Evolutionary conservation across 148 eudicot species (phyloP), one percentile per base, ranked within the genome.

Genomic region (Mesembryanthemum crystallinum): DNA sequence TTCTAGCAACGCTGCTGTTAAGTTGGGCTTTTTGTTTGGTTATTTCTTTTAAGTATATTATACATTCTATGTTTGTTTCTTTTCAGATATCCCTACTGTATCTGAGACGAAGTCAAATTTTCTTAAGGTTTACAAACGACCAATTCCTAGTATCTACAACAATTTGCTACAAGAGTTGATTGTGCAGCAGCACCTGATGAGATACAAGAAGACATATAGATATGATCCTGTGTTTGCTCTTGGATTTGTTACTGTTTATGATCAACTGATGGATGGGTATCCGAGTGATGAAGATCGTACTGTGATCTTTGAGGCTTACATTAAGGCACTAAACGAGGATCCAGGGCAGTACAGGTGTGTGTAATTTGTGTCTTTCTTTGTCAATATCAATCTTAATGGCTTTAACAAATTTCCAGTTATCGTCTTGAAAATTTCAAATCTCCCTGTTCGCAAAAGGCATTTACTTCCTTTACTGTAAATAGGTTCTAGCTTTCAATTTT

Each of bases 181-280:
- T 54, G 97, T 95, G 72, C 99, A 95, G 66, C 99, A 92, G 45
- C 99, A 95, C 82, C 74, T 95, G 55, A 87, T 87, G 90, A 89
- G 88, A 83, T 95, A 92, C 87, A 92, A 95, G 82, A 90, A 33
- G 82, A 83, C 92, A 5, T 88, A 87, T 75, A 82, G 81, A 21
- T 95, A 95, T 72, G 97, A 92, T 83, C 89, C 99, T 33, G 92
- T 95, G 47, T 95, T 92, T 83, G 99, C 99, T 33, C 97, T 95
- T 68, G 99, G 99, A 64, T 95, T 92, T 85, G 97, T 95, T 68
- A 95, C 99, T 11, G 91, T 95, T 45, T 95, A 89, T 82, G 99
- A 95, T 86, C 97, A 89, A 82, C 90, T 95, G 60, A 95, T 95
- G 99, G 99, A 95, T 18, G 99, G 96, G 7, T 95, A 95, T 82